Evolutionary conservation across 208 protist species (phyloP), one percentile per base, ranked within the genome.

Genomic region (Angomonas desouzai): DNA sequence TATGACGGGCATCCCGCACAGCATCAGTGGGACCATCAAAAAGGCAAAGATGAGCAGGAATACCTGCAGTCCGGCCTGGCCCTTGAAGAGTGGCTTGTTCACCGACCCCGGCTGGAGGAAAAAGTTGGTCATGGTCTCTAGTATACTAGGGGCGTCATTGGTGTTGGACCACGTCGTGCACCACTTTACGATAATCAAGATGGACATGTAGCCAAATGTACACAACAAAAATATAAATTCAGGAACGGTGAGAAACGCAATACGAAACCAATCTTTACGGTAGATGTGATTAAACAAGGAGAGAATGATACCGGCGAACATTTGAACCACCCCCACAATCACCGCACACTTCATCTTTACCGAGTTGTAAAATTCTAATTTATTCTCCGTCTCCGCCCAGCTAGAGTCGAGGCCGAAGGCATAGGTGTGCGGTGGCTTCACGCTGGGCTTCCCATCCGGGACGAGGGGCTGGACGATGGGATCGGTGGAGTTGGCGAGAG

Each of bases 331-430:
- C 33, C 98, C 98, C 62, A 98, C 80, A 34, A 99, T 85, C 29
- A 99, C 89, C 32, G 97, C 92, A 40, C 98, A 80, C 79, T 99
- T 99, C 98, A 99, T 99, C 80, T 99, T 99, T 64, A 99, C 84
- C 18, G 94, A 98, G 87, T 99, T 99, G 74, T 96, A 96, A 73
- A 97, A 98, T 30, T 92, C 87, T 18, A 99, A 78, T 66, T 98
- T 96, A 74, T 99, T 99, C 16, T 97, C 83, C 30, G 94, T 85
- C 62, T 92, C 94, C 4, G 77, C 73, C 93, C 93, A 98, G 30
- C 83, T 84, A 16, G 83, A 78, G 65, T 97, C 93, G 25, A 97
- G 62, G 27, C 93, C 91, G 62, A 97, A 68, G 11, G 77, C 70
- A 48, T 85, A 85, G 23, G 80, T 68, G 72, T 69, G 70, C 6